Evolutionary conservation across 306 rosid species (phyloP).

Genomic region (Prunus mume): DNA sequence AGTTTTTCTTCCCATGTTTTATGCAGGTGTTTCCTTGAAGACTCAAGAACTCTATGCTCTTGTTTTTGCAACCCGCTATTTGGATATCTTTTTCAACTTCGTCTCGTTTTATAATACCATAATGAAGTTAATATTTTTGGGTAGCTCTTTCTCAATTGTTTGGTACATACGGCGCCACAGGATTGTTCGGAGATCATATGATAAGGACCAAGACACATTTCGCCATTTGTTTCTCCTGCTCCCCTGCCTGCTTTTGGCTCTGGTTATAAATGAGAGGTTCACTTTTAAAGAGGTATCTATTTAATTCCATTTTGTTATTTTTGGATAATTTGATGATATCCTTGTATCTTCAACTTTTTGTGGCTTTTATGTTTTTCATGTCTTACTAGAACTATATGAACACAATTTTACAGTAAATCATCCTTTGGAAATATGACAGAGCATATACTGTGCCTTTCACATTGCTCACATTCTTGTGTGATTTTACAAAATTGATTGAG

Average conservation of each 20-base stretch:
- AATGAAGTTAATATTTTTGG: constrained; percentile 87
- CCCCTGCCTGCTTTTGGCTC: constrained; percentile 75
- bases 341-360: background rate
- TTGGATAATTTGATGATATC: background rate
- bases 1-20: constrained; percentile 14
- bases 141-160: constrained; percentile 85
- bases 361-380: background rate
- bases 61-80: constrained; percentile 74
- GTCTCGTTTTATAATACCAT: constrained; percentile 63
- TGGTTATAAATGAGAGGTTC: constrained; percentile 67
- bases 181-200: constrained; percentile 79
- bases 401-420: background rate
- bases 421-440: background rate
- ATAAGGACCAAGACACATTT: constrained; percentile 86
- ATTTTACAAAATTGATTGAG: constrained; percentile 23
- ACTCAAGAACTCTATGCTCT: constrained; percentile 89
- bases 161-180: constrained; percentile 87
- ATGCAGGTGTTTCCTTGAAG: constrained; percentile 80
- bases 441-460: background rate
- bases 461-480: constrained; percentile 13
- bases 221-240: constrained; percentile 60
- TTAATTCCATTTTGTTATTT: background rate
- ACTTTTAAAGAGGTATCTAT: constrained; percentile 67
- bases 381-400: background rate
- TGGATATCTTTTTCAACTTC: constrained; percentile 65